These are phyloP conservation scores for Penicillium vulpinum DNA, from an alignment of 2,329 filamentous ascomycete genomes.

Conservation along the genomic window DNA sequence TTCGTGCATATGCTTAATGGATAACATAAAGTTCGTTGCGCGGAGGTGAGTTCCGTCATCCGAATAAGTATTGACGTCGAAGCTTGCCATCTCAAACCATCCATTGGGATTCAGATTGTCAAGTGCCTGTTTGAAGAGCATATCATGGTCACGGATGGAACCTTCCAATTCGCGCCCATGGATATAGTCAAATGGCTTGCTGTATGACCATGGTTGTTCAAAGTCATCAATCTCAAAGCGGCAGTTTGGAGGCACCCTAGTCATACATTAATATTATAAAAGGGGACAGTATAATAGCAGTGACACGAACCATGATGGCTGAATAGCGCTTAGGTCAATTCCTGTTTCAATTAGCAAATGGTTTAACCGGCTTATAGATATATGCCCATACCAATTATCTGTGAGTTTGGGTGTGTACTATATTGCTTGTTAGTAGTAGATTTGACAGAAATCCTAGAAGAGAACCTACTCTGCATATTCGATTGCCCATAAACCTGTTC, in stretches of 20 bases:
- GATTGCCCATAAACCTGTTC: conserved; percentile 41
- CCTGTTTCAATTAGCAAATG: conserved; percentile 18
- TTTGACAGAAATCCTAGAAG: neutral
- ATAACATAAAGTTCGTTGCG: conserved; percentile 26
- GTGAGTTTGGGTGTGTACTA: conserved; percentile 29
- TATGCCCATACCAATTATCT: conserved; percentile 31
- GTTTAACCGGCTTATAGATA: neutral
- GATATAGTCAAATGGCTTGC: conserved; percentile 32
- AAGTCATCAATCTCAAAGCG: conserved; percentile 37
- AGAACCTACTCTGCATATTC: conserved; percentile 38
- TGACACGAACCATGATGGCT: conserved; percentile 29
- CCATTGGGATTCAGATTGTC: conserved; percentile 29
- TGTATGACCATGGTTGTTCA: conserved; percentile 32
- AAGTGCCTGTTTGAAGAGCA: conserved; percentile 29
- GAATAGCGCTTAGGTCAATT: conserved; percentile 35
- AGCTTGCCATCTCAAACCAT: conserved; percentile 53
- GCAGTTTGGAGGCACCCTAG: conserved; percentile 37
- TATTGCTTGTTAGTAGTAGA: neutral
- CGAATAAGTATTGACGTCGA: conserved; percentile 93
- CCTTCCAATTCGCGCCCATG: conserved; percentile 36
- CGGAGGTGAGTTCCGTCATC: conserved; percentile 34
- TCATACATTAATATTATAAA: neutral
- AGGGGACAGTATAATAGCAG: neutral
- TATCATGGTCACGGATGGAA: conserved; percentile 29
- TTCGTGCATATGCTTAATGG: conserved; percentile 31